These are phyloP conservation scores for Saprolegnia parasitica DNA, from an alignment of 352 stramenopile species.

Conservation along the genomic window DNA sequence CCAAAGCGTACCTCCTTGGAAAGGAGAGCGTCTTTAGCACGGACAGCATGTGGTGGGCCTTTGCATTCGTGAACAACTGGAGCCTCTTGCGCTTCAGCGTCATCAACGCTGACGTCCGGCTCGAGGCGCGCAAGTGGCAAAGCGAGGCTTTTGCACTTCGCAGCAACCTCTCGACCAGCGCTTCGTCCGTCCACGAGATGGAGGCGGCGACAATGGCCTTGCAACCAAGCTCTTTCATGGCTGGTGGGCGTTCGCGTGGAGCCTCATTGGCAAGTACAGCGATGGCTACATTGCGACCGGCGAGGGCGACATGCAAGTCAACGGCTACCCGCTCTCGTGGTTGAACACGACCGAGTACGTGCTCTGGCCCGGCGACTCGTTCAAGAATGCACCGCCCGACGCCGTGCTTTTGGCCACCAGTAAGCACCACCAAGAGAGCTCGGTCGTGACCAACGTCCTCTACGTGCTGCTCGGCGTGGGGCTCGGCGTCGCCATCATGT, in stretches of 20 bases:
- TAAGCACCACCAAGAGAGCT: background rate
- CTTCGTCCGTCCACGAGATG: slow-evolving; percentile 29
- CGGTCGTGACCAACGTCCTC: background rate
- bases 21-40: slow-evolving; percentile 63
- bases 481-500: background rate
- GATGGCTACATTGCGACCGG: slow-evolving; percentile 27
- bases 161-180: background rate
- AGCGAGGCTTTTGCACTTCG: slow-evolving; percentile 28
- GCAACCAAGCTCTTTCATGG: slow-evolving; percentile 31
- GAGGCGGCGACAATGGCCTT: slow-evolving; percentile 51
- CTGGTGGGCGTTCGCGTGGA: slow-evolving; percentile 23
- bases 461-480: background rate
- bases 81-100: slow-evolving; percentile 64
- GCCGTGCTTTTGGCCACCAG: background rate
- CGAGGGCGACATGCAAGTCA: slow-evolving; percentile 2
- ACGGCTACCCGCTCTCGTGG: slow-evolving; percentile 19
- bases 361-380: slow-evolving; percentile 18
- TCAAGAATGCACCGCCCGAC: background rate
- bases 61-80: slow-evolving; percentile 84
- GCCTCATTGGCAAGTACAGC: slow-evolving; percentile 24
- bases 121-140: slow-evolving; percentile 41
- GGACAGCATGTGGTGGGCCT: slow-evolving; percentile 68
- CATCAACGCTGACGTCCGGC: slow-evolving; percentile 58
- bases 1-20: slow-evolving; percentile 42
- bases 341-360: slow-evolving; percentile 8